phyloP scores from a whole-genome alignment of 2,329 filamentous ascomycete species.

The Sporothrix inflata region DNA sequence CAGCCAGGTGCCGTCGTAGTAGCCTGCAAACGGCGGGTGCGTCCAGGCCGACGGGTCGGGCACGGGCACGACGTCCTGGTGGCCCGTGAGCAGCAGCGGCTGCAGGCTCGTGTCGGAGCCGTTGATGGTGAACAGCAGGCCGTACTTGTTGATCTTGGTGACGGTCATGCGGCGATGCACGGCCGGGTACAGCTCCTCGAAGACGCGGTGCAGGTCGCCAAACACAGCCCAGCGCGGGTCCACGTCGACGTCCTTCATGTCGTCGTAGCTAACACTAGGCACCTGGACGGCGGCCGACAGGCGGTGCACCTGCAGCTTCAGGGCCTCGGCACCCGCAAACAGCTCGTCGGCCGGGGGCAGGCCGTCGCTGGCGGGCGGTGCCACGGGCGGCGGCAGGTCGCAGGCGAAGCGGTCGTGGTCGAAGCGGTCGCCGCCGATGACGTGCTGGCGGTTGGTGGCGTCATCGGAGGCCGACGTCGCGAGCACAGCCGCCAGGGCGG shows the following conservation, averaged over 20 bases:
- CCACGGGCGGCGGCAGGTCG: slow-evolving; percentile 33
- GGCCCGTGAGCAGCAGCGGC: slow-evolving; percentile 63
- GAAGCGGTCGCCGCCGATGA: slow-evolving; percentile 5
- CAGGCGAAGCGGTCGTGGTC: slow-evolving; percentile 29
- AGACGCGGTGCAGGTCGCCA: slow-evolving; percentile 54
- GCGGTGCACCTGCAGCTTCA: slow-evolving; percentile 35
- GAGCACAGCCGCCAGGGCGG: slow-evolving; percentile 26
- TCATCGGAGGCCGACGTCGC: background rate
- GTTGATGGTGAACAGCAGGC: slow-evolving; percentile 60
- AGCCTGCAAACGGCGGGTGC: slow-evolving; percentile 61
- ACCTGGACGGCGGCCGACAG: slow-evolving; percentile 41
- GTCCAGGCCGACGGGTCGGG: slow-evolving; percentile 60
- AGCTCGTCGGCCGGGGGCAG: slow-evolving; percentile 31
- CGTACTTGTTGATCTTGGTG: slow-evolving; percentile 62
- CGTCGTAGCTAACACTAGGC: slow-evolving; percentile 41
- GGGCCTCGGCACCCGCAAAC: slow-evolving; percentile 29
- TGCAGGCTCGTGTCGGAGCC: slow-evolving; percentile 55
- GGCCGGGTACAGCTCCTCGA: slow-evolving; percentile 56
- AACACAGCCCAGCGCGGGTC: slow-evolving; percentile 65
- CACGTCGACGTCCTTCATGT: slow-evolving; percentile 56
- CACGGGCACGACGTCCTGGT: slow-evolving; percentile 67
- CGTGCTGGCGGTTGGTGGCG: slow-evolving; percentile 18
- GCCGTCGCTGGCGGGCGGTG: slow-evolving; percentile 30
- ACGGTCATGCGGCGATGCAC: slow-evolving; percentile 47
- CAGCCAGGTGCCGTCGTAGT: slow-evolving; percentile 60